phyloP scores from a whole-genome alignment of 768 basidiomycete species.

The Psilocybe tampanensis region DNA sequence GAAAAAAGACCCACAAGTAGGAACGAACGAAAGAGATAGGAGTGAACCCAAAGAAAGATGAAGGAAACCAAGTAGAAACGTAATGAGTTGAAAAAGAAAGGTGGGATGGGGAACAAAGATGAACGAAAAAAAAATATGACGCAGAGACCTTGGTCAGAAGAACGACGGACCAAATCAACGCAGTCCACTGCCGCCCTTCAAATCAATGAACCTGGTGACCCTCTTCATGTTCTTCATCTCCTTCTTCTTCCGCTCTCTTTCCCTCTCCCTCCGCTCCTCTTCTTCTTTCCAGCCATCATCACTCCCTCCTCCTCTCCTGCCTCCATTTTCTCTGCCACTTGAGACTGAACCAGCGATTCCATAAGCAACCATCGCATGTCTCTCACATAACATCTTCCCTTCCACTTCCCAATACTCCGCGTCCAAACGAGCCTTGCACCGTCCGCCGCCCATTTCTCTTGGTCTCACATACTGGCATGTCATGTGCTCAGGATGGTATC shows the following conservation, averaged over 20 bases:
- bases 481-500: constrained; percentile 90
- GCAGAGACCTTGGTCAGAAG: not conserved
- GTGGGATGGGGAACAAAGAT: too few species aligned
- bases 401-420: constrained; percentile 89
- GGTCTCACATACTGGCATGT: constrained; percentile 63
- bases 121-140: not conserved
- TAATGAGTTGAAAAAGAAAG: not conserved
- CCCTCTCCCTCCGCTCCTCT: constrained; percentile 26
- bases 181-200: constrained; percentile 38
- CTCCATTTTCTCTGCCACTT: constrained; percentile 29
- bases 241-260: constrained; percentile 26
- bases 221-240: constrained; percentile 68
- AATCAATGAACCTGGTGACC: constrained; percentile 80
- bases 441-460: constrained; percentile 36
- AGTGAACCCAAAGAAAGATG: too few species aligned
- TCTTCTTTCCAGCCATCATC: constrained; percentile 24
- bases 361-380: constrained; percentile 54
- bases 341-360: constrained; percentile 24
- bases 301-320: constrained; percentile 13
- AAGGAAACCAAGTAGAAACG: not conserved
- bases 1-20: not conserved
- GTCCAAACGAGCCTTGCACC: constrained; percentile 58
- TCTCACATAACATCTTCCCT: constrained; percentile 83
- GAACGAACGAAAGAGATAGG: not conserved
- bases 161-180: constrained; percentile 1